Evolutionary conservation across 1,139 yeast species (phyloP).

Genomic region (Pichia sp.): DNA sequence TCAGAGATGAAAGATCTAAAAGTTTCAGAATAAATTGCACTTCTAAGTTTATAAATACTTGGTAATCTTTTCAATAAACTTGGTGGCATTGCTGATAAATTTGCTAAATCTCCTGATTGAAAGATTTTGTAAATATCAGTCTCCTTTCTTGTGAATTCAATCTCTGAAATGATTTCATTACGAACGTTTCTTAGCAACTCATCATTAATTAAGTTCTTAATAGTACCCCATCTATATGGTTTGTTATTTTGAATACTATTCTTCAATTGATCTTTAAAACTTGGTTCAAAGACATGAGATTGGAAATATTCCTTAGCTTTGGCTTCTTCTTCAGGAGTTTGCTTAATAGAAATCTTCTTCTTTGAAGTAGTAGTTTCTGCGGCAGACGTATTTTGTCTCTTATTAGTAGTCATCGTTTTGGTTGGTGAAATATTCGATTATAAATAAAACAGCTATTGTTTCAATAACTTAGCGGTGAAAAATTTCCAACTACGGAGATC

Average conservation of each 20-base stretch:
- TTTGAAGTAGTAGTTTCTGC: background rate
- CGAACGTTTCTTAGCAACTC: slow-evolving; percentile 71
- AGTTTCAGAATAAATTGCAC: slow-evolving; percentile 79
- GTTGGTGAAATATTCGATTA: background rate
- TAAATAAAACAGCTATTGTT: too few relatives aligned
- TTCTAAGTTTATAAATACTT: slow-evolving; percentile 65
- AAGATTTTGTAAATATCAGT: slow-evolving; percentile 93
- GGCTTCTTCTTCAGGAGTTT: slow-evolving; percentile 29
- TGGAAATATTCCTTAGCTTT: slow-evolving; percentile 45
- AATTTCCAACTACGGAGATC: background rate
- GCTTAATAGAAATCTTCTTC: slow-evolving; percentile 26
- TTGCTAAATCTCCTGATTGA: slow-evolving; percentile 94
- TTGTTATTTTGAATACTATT: slow-evolving; percentile 43
- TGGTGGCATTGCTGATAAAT: slow-evolving; percentile 76
- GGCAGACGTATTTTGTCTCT: background rate
- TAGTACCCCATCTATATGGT: slow-evolving; percentile 90
- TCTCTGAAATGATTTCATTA: slow-evolving; percentile 71
- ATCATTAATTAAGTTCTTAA: slow-evolving; percentile 67
- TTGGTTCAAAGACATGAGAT: slow-evolving; percentile 44
- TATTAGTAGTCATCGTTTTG: background rate
- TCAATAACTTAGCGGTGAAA: too few relatives aligned
- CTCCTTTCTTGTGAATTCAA: slow-evolving; percentile 89
- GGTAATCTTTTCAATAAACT: slow-evolving; percentile 70
- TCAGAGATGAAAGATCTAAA: slow-evolving; percentile 78
- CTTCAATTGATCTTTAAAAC: slow-evolving; percentile 38